A percentile compares a stretch with the other conserved stretches of the same genome.
Conservation (phyloP, 2,329 filamentous ascomycete species). For the Aspergillus uvarum region DNA sequence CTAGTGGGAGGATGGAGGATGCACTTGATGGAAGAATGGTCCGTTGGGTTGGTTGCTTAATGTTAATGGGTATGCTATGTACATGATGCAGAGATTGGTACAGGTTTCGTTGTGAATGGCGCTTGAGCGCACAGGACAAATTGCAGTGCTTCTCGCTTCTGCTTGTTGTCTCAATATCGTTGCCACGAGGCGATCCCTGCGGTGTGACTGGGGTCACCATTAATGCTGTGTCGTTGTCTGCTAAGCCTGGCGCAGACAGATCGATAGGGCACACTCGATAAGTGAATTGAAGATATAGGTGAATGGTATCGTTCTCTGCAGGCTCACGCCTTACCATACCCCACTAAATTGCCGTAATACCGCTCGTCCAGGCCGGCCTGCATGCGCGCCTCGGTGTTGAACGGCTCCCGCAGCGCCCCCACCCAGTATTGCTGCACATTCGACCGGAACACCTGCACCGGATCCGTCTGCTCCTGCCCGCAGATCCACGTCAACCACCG, state of each 20-base stretch:
- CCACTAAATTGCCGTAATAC: constrained; percentile 40
- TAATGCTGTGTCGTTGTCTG: too few relatives aligned
- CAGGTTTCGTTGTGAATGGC: too few relatives aligned
- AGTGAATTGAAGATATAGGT: too few relatives aligned
- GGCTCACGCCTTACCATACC: neutral
- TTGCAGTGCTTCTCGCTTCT: too few relatives aligned
- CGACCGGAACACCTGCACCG: constrained; percentile 46
- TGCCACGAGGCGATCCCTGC: too few relatives aligned
- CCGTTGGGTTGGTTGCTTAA: neutral
- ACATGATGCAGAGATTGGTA: neutral
- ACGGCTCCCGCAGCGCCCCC: constrained; percentile 46
- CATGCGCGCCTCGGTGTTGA: constrained; percentile 46
- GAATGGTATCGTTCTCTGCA: too few relatives aligned
- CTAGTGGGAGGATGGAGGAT: neutral
- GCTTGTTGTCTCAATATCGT: too few relatives aligned
- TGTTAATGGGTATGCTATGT: neutral
- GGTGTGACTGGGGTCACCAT: too few relatives aligned
- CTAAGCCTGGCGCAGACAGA: too few relatives aligned
- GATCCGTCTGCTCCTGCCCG: constrained; percentile 46
- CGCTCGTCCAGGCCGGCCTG: constrained; percentile 47
- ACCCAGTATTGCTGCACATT: constrained; percentile 47
- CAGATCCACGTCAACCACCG: constrained; percentile 52
- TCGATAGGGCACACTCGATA: too few relatives aligned
- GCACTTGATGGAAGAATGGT: neutral
- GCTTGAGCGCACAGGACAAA: too few relatives aligned